These are phyloP conservation scores for Neofusicoccum parvum DNA, from an alignment of 2,329 filamentous ascomycete species.

Conservation along the genomic window DNA sequence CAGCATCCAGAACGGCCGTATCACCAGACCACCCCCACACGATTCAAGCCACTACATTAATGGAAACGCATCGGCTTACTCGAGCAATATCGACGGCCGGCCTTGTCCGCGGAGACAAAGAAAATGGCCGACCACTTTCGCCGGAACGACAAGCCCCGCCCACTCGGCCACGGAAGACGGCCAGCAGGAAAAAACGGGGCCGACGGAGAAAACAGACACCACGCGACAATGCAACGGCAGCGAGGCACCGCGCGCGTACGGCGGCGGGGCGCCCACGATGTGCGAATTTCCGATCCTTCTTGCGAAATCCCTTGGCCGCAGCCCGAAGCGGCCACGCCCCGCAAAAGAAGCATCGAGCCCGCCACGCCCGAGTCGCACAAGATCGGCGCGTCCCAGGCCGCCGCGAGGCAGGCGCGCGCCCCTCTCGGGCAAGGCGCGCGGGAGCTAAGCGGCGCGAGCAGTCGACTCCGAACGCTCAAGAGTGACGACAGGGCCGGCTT, in stretches of 20 bases:
- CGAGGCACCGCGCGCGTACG: background rate
- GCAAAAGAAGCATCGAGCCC: background rate
- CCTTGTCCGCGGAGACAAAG: background rate
- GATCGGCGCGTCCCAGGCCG: background rate
- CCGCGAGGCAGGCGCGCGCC: background rate
- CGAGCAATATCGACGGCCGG: background rate
- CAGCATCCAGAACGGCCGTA: background rate
- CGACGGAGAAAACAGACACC: background rate
- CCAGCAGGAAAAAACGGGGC: background rate
- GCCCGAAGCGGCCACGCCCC: background rate
- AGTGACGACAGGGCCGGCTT: background rate
- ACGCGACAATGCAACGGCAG: background rate
- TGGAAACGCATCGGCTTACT: background rate
- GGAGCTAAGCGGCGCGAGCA: background rate
- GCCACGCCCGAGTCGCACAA: background rate
- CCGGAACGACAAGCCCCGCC: background rate
- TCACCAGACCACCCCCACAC: background rate
- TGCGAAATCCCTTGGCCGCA: conserved; percentile 1
- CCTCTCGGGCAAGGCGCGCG: background rate
- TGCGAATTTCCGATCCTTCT: conserved; percentile 11
- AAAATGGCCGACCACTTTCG: background rate
- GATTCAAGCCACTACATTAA: conserved; percentile 1
- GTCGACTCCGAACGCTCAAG: background rate
- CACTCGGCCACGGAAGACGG: background rate
- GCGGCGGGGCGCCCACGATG: background rate